phyloP scores from a whole-genome alignment of 2,329 filamentous ascomycete genomes.

The Fusarium udum region DNA sequence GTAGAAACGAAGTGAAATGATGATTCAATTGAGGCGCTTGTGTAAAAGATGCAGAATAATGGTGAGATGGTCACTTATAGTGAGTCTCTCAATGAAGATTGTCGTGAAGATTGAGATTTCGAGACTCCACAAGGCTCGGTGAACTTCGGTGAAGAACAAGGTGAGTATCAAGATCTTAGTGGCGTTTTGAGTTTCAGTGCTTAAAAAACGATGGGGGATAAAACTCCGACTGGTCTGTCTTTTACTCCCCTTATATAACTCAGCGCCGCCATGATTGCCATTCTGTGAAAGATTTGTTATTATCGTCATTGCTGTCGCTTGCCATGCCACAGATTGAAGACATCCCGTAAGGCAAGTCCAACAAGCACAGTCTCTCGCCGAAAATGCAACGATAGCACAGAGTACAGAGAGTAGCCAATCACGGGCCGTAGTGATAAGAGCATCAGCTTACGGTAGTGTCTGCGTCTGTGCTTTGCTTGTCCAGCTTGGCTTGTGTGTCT shows the following conservation, averaged over 20 bases:
- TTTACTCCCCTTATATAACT: neutral
- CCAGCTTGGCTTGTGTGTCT: neutral
- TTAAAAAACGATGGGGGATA: neutral
- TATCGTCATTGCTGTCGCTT: neutral
- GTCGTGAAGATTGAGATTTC: slow-evolving; percentile 36
- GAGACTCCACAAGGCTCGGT: slow-evolving; percentile 27
- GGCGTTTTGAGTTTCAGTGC: slow-evolving; percentile 5
- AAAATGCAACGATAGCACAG: neutral
- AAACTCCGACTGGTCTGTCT: neutral
- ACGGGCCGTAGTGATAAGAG: neutral
- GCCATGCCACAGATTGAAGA: neutral
- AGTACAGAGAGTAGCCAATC: neutral
- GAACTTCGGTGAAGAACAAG: slow-evolving; percentile 28
- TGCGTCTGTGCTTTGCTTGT: slow-evolving; percentile 1
- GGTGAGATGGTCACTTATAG: slow-evolving; percentile 11
- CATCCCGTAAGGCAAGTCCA: neutral
- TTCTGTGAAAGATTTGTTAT: neutral
- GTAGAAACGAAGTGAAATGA: neutral
- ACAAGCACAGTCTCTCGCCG: neutral
- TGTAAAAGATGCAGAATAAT: neutral
- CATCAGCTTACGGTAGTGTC: slow-evolving; percentile 21
- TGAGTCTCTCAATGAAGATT: slow-evolving; percentile 12
- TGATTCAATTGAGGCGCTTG: neutral
- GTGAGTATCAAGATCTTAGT: slow-evolving; percentile 4
- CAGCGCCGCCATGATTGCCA: neutral